Base-by-base conservation (phyloP, 1,139 yeast species). In the Yamadazyma blattariae region DNA sequence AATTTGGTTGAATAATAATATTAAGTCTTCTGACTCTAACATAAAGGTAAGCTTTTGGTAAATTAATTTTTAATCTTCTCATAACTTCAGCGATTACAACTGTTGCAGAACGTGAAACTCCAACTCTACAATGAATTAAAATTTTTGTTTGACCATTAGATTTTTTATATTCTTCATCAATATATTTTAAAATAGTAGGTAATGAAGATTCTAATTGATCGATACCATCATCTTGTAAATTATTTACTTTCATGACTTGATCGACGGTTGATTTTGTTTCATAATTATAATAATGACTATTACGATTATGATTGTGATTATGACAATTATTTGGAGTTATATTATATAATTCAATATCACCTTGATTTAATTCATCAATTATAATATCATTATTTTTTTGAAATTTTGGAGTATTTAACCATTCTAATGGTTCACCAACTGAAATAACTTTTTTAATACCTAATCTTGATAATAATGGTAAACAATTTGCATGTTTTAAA, bases 391-490 rank as follows among this genome's bases (percentile, higher is more conserved):
- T 50, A 21, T 51, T 42, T 19, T 48, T 47, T 35, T 51, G 51
- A 43, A 69, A 67, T 25, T 48, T 56, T 27, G 50, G 46, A 1
- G 64, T 67, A 30, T 54, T 51, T 9, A 73, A 42, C 82, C 97
- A 89, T 3, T 76, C 65, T n/a, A 88, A 64, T 9, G 64, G 65
- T 51, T 90, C 97, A 1, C 97, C 98, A 7, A 92, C 96, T 2
- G 95, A 83, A 6, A 92, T 78, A 11, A 92, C 72, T 39, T 86
- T 79, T 20, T 72, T 74, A 37, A 92, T 87, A 0, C 89, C 92
- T 16, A 92, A 60, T 34, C 71, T 73, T 22, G 64, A 59, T 38
- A 92, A 63, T 47, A 90, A 59, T 5, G 79, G 76, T 3, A 83
- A 71, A 47, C 82, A 77, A 44, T 79, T 79, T 6, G 97, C 97